Percentiles rank a stretch among this genome's conserved stretches.
These are phyloP conservation scores for Capsicum baccatum DNA, from an alignment of 257 asterid species.

Conservation along the genomic window DNA sequence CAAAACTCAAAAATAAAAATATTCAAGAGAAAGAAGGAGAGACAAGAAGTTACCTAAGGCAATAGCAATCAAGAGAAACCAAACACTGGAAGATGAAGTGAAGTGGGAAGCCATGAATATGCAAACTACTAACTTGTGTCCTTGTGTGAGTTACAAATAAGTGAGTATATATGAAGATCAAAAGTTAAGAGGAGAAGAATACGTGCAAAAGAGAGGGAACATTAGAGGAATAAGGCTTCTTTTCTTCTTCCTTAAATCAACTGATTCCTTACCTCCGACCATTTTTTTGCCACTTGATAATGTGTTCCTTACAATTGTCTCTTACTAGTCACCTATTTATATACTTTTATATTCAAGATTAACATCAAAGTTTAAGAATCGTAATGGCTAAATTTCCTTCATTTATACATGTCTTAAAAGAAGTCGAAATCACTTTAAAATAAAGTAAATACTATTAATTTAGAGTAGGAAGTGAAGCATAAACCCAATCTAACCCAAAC, in stretches of 20 bases:
- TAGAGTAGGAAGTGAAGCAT: not conserved
- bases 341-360: not conserved
- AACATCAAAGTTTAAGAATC: constrained; percentile 17
- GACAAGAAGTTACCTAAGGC: constrained; percentile 45
- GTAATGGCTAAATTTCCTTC: not conserved
- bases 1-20: not conserved
- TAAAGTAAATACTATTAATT: not conserved
- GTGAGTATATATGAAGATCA: constrained; percentile 6
- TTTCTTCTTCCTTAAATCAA: constrained; percentile 58
- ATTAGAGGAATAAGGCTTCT: constrained; percentile 45
- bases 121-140: not conserved
- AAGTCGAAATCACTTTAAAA: not conserved
- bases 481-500: not conserved
- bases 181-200: constrained; percentile 44
- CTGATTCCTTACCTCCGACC: constrained; percentile 54
- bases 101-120: constrained; percentile 44
- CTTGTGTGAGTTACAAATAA: not conserved
- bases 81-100: constrained; percentile 5
- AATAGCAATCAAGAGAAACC: constrained; percentile 41
- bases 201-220: constrained; percentile 49
- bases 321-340: not conserved
- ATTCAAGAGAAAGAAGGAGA: not conserved
- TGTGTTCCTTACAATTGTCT: constrained; percentile 27
- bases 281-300: not conserved
- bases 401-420: not conserved